Evolutionary conservation across 2,329 filamentous ascomycete species (phyloP), one percentile per base, ranked within the genome.

Genomic region (Sporothrix luriei): DNA sequence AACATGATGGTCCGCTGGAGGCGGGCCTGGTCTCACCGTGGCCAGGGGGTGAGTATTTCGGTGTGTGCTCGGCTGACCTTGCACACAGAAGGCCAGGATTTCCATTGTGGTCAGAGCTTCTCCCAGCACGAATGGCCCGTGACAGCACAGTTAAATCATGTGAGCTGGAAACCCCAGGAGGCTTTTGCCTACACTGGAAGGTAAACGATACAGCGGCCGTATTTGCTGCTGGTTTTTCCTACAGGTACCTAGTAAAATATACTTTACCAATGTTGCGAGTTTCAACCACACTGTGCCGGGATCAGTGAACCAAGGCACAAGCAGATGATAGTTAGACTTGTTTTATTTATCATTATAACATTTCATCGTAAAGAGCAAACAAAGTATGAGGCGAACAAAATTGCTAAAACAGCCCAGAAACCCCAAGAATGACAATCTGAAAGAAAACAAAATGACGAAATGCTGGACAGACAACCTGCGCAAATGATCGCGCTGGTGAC

Each of bases 311-410:
- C 6, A 9, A 29, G n/a, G 57, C 57, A 48, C 2, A 16, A 48
- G 4, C 26, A n/a, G 14, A n/a, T 16, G 13, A 49, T 3, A 10
- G 9, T 62, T 29, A 7, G 19, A 62, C n/a, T 21, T 49, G 43
- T 59, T 33, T 49, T 43, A 59, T 51, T 57, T 48, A 51, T 70
- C 69, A 55, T 67, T 49, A 54, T 11, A 52, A 55, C 64, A 55
- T 70, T 49, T 62, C 64, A 43, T 70, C 68, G 49, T 70, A 46
- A 68, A 26, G 21, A 48, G 59, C 13, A 49, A 16, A 43, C 29
- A 57, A 26, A 33, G 57, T 33, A 66, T 16, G 57, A 54, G 4
- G 21, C 54, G 43, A 70, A 48, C 16, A 49, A 24, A 38, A 29
- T 16, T 16, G 61, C n/a, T 9, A 24, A 55, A 55, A 48, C 24